phyloP scores from a whole-genome alignment of 768 basidiomycete species.

The Pleurotus platypus region DNA sequence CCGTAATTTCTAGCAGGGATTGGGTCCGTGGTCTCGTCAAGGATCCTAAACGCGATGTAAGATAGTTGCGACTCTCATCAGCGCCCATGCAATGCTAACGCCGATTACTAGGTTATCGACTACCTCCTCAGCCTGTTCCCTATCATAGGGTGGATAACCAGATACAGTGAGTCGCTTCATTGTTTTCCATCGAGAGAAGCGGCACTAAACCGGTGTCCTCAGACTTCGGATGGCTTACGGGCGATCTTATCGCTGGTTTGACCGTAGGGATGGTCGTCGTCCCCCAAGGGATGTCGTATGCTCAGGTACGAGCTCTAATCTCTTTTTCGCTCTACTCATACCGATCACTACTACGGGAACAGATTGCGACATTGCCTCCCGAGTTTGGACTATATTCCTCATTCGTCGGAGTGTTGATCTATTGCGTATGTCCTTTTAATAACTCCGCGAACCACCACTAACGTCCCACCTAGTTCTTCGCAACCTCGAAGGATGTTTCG shows the following conservation, averaged over 20 bases:
- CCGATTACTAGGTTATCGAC: constrained; percentile 39
- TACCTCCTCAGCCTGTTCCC: constrained; percentile 83
- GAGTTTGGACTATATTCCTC: constrained; percentile 95
- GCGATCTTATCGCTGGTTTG: constrained; percentile 86
- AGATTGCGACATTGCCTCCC: constrained; percentile 82
- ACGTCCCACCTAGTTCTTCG: constrained; percentile 65
- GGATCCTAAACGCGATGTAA: constrained; percentile 50
- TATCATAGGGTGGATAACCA: constrained; percentile 77
- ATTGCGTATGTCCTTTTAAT: constrained; percentile 57
- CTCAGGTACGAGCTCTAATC: constrained; percentile 41
- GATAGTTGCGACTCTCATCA: constrained; percentile 12
- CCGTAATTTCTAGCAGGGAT: constrained; percentile 55
- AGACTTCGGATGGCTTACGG: constrained; percentile 79
- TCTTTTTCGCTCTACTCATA: not conserved
- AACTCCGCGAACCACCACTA: not conserved
- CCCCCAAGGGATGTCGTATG: constrained; percentile 92
- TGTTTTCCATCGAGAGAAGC: not conserved
- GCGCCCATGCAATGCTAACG: not conserved
- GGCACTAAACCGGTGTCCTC: constrained; percentile 1
- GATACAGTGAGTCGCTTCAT: constrained; percentile 66
- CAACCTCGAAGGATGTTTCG: constrained; percentile 98
- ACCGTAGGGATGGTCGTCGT: constrained; percentile 96
- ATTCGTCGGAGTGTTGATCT: constrained; percentile 82
- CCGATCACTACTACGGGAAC: not conserved
- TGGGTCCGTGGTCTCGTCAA: constrained; percentile 40